Percentiles rank a stretch among this genome's conserved stretches.
Evolutionary conservation across 2,329 filamentous ascomycete genomes (phyloP).

Genomic region (Tympanopsis confertula): DNA sequence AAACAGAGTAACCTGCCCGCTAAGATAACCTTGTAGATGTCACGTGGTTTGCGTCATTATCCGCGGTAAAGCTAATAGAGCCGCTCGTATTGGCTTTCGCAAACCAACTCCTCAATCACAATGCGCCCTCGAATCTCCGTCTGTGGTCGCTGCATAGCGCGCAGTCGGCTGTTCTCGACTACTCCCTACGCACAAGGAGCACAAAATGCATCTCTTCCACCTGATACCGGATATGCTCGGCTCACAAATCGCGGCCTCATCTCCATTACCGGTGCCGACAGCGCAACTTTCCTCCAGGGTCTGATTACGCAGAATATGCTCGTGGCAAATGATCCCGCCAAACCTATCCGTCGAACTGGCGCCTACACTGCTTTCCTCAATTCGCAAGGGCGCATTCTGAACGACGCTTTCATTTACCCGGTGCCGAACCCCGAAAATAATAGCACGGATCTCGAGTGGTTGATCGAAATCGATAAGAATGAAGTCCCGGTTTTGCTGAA

Average conservation of each 20-base stretch:
- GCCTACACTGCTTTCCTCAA: conserved; percentile 52
- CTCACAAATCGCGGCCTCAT: conserved; percentile 45
- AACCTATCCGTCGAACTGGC: conserved; percentile 18
- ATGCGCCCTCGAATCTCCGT: neutral
- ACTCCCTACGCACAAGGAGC: neutral
- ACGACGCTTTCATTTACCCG: conserved; percentile 53
- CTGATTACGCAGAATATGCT: conserved; percentile 48
- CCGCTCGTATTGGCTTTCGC: too few relatives aligned
- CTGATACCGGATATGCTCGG: conserved; percentile 1
- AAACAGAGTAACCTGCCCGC: too few relatives aligned
- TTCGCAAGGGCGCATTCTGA: conserved; percentile 44
- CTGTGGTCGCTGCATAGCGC: neutral
- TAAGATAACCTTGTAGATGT: too few relatives aligned
- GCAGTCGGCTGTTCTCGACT: neutral
- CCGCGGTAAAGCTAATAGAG: too few relatives aligned
- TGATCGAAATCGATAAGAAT: conserved; percentile 47
- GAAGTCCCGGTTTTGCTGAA: conserved; percentile 33
- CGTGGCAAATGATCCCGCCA: conserved; percentile 15
- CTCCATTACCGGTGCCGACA: conserved; percentile 42
- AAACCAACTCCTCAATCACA: too few relatives aligned
- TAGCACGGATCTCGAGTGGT: conserved; percentile 18
- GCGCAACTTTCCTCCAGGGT: conserved; percentile 49
- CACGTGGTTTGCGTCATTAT: too few relatives aligned
- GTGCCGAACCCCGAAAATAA: conserved; percentile 8
- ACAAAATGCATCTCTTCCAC: neutral